Evolutionary conservation across 2,329 filamentous ascomycete genomes (phyloP), one percentile per base, ranked within the genome.

Genomic region (Aspergillus jensenii): DNA sequence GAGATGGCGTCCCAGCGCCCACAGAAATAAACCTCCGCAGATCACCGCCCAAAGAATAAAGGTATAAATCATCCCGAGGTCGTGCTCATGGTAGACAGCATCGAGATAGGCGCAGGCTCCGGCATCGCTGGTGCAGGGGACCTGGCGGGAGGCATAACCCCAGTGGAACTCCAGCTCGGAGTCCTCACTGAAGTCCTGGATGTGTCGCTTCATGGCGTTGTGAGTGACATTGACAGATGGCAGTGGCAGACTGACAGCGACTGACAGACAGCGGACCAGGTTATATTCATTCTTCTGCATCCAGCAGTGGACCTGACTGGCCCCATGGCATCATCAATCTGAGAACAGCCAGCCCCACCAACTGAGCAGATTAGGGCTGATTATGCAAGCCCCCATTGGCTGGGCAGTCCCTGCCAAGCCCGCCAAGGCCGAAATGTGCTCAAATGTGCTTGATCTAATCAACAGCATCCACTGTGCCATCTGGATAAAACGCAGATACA

Each of bases 101-200:
- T 84, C 82, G 27, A 86, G 75, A 67, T 87, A 88, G 37, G 72
- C 78, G 67, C 85, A 88, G 5, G 82, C 82, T 2, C 83, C 84
- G 0, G 74, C 65, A 68, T 87, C 84, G 59, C 79, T 86, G 23
- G 77, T 81, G 68, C 85, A 87, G 23, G 84, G 85, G 0, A 85
- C 51, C 2, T 79, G 75, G 19, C 84, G 79, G 52, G 76, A 74
- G 2, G 76, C 73, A 65, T 87, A 87, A 0, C 82, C 84, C 84
- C 84, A 87, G 64, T 86, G 81, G 48, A 73, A 74, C 64, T 78
- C 74, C 21, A 80, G 54, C 61, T 56, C 31, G 74, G 78, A 31
- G 75, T 73, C 65, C 69, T 64, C n/a, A 17, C 55, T 53, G 58
- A 67, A 53, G 55, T 83, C 74, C 64, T 83, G 80, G 59, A 82